A percentile compares a stretch with the other conserved stretches of the same genome.
phyloP scores from a whole-genome alignment of 2,329 filamentous ascomycete genomes.

The Cladosporium halotolerans region DNA sequence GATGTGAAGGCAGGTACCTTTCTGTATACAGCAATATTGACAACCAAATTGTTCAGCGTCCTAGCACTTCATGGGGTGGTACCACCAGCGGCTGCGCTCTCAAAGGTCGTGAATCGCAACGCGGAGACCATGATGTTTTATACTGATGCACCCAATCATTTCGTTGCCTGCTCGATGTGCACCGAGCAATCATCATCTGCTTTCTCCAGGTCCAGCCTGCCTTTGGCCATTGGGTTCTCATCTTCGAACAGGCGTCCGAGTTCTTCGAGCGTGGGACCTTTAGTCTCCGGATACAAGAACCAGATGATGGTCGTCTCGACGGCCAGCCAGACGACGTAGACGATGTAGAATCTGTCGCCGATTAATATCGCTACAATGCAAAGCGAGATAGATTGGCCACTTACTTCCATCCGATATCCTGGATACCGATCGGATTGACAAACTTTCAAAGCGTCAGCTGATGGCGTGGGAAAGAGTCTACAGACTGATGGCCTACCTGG shows the following conservation, averaged over 20 bases:
- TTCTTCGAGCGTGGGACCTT: constrained; percentile 68
- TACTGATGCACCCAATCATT: not conserved
- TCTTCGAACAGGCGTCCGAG: constrained; percentile 62
- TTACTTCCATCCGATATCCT: constrained; percentile 16
- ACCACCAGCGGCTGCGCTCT: no score
- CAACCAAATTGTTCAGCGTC: no score
- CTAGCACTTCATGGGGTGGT: no score
- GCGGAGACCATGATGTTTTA: no score
- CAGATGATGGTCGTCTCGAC: constrained; percentile 38
- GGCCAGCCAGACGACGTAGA: constrained; percentile 14
- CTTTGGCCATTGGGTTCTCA: constrained; percentile 8
- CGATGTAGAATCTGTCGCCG: constrained; percentile 11
- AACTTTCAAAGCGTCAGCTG: constrained; percentile 1
- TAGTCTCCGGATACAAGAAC: constrained; percentile 60
- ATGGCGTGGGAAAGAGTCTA: not conserved
- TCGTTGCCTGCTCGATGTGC: not conserved
- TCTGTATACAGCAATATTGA: not conserved
- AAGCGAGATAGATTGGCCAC: not conserved
- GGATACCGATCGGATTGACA: constrained; percentile 18
- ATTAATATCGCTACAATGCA: not conserved
- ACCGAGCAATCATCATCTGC: not conserved
- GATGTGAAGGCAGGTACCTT: not conserved
- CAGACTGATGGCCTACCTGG: not conserved
- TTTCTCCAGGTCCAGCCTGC: constrained; percentile 1
- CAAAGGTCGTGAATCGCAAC: no score